Evolutionary conservation across 148 eudicot genomes (phyloP).

Genomic region (Polygonum aviculare): DNA sequence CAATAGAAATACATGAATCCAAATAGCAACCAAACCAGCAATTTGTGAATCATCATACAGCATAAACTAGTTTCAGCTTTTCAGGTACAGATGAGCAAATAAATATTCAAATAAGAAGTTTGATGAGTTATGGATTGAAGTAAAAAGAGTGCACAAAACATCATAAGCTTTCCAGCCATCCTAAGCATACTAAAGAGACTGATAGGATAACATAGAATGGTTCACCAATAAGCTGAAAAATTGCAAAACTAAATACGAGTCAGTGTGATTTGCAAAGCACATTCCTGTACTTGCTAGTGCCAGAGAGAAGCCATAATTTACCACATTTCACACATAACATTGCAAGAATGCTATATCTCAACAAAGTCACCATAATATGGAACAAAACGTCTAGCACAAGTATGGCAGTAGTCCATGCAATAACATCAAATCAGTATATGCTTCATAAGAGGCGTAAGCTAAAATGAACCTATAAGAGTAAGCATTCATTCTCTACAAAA

Average conservation of each 20-base stretch:
- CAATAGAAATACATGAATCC: neutral
- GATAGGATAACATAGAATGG: neutral
- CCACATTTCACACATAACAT: neutral
- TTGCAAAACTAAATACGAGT: neutral
- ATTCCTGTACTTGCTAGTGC: neutral
- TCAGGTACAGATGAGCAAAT: conserved; percentile 5
- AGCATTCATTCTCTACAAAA: no score
- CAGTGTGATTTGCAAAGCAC: neutral
- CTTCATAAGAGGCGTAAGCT: neutral
- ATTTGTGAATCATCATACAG: neutral
- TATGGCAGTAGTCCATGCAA: neutral
- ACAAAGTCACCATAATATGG: neutral
- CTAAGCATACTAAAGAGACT: neutral
- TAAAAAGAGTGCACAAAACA: neutral
- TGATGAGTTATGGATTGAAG: neutral
- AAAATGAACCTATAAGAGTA: neutral
- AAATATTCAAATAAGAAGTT: neutral
- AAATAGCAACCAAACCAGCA: neutral
- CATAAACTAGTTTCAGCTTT: conserved; percentile 1
- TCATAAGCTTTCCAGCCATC: neutral
- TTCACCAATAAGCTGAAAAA: neutral
- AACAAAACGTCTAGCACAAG: neutral
- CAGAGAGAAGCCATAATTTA: neutral
- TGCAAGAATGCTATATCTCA: neutral
- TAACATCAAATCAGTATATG: neutral